Evolutionary conservation across 768 basidiomycete species (phyloP), one percentile per base, ranked within the genome.

Genomic region (Boletus vinaceobasis): DNA sequence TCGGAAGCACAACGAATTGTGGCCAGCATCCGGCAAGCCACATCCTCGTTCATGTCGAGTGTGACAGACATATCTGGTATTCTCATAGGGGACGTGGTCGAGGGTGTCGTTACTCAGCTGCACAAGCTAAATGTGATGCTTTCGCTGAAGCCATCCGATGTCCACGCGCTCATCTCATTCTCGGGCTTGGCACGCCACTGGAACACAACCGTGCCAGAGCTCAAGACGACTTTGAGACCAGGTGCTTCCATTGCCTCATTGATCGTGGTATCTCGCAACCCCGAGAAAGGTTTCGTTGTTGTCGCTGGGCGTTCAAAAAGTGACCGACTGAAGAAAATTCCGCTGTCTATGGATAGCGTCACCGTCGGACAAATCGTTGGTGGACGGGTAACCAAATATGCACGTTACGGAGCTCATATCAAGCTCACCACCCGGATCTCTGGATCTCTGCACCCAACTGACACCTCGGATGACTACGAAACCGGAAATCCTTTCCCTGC

Each of bases 191-290:
- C 95, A 11, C 93, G 91, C 60, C 83, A 87, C 60, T 83, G 89
- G 35, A 77, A 74, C 29, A 68, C 83, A n/a, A 76, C 86, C 2
- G 73, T 87, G 17, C 74, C 85, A 26, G 87, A 90, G 63, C 75
- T 94, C 23, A 82, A 83, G 26, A 71, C 73, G 3, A 69, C 74
- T 8, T 72, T 98, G 45, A 83, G 86, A 60, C 73, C 76, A 8
- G 91, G 90, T 11, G 88, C 90, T 43, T 76, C 75, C 43, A 69
- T 98, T 29, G 77, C 85, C 11, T 87, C 90, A 46, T 77, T 99
- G 19, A 83, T 90, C 7, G 90, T 98, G n/a, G 88, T 94, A 23
- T 88, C 90, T 9, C 88, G 90, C 59, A 93, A 91, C 65, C 78
- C 84, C 8, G 92, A 90, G 62, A 92, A 90, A 63, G 84, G 85